Evolutionary conservation across 805 yeast genomes (phyloP).

Genomic region (Teunomyces funiuensis): DNA sequence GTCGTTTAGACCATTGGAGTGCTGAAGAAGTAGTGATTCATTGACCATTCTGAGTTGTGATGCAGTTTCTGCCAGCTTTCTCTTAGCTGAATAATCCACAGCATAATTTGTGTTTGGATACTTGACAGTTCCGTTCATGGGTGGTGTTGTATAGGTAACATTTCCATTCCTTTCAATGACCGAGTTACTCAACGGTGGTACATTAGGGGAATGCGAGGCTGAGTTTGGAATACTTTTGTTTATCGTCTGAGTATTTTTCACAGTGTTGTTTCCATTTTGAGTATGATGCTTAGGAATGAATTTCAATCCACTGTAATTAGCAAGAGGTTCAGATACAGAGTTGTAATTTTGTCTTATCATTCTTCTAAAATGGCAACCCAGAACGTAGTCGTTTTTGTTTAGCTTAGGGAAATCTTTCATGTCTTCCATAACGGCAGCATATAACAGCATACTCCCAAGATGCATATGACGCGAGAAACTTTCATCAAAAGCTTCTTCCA

Average conservation of each 20-base stretch:
- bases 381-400: slow-evolving; percentile 2
- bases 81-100: neutral
- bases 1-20: neutral
- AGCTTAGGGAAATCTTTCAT: neutral
- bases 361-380: slow-evolving; percentile 3
- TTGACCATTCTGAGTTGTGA: neutral
- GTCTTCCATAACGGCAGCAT: slow-evolving; percentile 1
- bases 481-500: slow-evolving; percentile 14
- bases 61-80: neutral
- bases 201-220: no score
- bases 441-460: neutral
- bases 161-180: neutral
- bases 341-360: neutral
- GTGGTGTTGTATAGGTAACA: neutral
- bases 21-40: neutral
- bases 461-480: slow-evolving; percentile 12
- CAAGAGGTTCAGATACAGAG: neutral
- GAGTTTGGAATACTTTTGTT: no score
- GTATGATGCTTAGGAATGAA: neutral
- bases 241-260: neutral
- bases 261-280: neutral
- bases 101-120: neutral
- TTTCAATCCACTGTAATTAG: neutral
- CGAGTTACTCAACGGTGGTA: no score
- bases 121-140: neutral